Base-by-base conservation (phyloP, 495 filamentous ascomycete genomes). In the Amphirosellinia nigrospora region DNA sequence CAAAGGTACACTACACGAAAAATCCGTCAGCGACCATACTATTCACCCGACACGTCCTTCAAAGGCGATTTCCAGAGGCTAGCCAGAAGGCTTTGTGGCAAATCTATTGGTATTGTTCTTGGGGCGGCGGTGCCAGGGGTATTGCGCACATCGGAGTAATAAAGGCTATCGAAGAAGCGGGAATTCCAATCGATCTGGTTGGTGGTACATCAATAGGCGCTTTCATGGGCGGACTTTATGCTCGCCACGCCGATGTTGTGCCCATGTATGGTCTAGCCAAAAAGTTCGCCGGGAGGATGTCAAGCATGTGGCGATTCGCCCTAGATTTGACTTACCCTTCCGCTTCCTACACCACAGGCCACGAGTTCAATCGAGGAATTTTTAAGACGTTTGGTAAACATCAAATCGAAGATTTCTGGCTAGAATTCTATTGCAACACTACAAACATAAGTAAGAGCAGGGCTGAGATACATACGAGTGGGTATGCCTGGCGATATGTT, bases 351-450 rank as follows among this genome's bases (percentile, higher is more conserved):
- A 99, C 96, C 8, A 99, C 96, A 0, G 96, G 96, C 4, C 96
- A 99, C 78, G 96, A 98, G 75, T 99, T 99, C 87, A 99, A 99
- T 77, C 93, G 96, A 4, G 96, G 96, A 13, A 98, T 99, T 75
- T 99, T 98, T 88, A 98, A 98, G 81, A 94, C 96, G 0, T 97
- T 99, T 79, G 95, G 94, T 10, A 92, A 97, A 70, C 91, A 92
- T 45, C 96, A 98, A 79, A 98, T 99, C 65, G 96, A 99, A 81
- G 96, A 98, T 78, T 98, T 98, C 78, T 98, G 96, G 96, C 88
- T 99, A 19, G 93, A 97, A 69, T 99, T 94, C 81, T 99, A 98
- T 84, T 98, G 96, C 85, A 99, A 99, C 79, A 98, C 94, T 0
- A 98, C 96, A 32, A 98, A 97, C 74, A 98, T 99, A 82, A 93